A percentile compares a stretch with the other conserved stretches of the same genome.
These are phyloP conservation scores for Malassezia dermatis DNA, from an alignment of 1,284 basidiomycete species.

Conservation along the genomic window DNA sequence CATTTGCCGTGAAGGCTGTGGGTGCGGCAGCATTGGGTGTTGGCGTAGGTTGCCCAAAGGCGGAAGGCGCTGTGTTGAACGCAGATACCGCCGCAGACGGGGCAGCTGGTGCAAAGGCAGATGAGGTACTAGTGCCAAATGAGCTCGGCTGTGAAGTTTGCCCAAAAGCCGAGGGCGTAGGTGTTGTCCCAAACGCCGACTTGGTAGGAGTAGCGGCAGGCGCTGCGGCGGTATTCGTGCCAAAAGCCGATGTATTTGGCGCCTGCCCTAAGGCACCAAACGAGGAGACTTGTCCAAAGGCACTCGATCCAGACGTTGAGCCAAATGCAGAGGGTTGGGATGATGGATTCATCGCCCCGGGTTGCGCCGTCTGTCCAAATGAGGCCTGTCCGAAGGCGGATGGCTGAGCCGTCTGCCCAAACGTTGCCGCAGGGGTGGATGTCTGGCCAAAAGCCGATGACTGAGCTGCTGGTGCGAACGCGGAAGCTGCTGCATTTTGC, in stretches of 20 bases:
- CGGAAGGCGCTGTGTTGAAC: background rate
- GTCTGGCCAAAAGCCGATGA: background rate
- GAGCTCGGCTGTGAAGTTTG: background rate
- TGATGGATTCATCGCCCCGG: background rate
- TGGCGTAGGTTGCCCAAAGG: background rate
- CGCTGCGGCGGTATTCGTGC: background rate
- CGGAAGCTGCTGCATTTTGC: background rate
- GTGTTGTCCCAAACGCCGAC: background rate
- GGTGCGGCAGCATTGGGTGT: background rate
- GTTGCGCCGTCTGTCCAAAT: background rate
- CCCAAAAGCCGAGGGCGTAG: background rate
- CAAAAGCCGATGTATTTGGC: background rate
- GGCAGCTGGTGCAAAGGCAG: background rate
- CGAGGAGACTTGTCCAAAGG: background rate
- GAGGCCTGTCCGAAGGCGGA: constrained; percentile 2
- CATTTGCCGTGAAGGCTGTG: background rate
- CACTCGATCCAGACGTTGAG: background rate
- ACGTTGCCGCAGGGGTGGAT: background rate
- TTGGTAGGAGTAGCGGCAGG: background rate
- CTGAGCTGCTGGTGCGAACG: background rate
- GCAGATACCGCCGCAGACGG: background rate
- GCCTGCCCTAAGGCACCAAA: constrained; percentile 1
- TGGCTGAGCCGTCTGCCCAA: background rate
- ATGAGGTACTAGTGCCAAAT: background rate
- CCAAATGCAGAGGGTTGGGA: constrained; percentile 11